Evolutionary conservation across 2,329 filamentous ascomycete genomes (phyloP).

Genomic region (Decorospora gaudefroyi): DNA sequence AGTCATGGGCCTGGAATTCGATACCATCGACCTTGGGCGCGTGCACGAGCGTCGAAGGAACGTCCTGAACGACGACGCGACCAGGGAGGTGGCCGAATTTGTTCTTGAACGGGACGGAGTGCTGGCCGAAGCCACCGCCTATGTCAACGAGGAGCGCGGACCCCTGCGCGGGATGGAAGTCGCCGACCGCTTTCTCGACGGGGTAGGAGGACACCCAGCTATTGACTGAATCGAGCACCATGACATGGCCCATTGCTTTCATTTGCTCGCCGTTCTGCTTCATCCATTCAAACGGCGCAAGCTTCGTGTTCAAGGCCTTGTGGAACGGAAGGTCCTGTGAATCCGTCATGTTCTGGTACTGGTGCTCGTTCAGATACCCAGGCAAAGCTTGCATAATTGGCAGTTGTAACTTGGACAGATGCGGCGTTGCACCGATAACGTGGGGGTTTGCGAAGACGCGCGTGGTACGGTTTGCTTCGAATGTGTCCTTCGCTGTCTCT

Average conservation of each 20-base stretch:
- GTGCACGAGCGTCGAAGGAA: constrained; percentile 28
- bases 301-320: constrained; percentile 28
- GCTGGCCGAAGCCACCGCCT: constrained; percentile 42
- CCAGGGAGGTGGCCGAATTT: constrained; percentile 19
- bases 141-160: constrained; percentile 39
- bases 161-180: constrained; percentile 18
- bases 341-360: constrained; percentile 31
- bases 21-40: constrained; percentile 24
- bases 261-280: constrained; percentile 31
- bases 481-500: constrained; percentile 37
- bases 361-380: constrained; percentile 35
- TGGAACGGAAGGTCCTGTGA: constrained; percentile 38
- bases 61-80: constrained; percentile 35
- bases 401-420: constrained; percentile 29
- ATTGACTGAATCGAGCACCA: constrained; percentile 29
- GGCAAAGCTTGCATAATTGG: constrained; percentile 35
- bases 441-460: constrained; percentile 32
- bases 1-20: constrained; percentile 40
- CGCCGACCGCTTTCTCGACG: constrained; percentile 17
- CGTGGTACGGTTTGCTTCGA: constrained; percentile 38
- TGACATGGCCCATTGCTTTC: constrained; percentile 34
- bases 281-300: constrained; percentile 39
- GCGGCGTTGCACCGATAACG: constrained; percentile 32
- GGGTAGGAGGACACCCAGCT: constrained; percentile 33
- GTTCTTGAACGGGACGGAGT: constrained; percentile 28